Conservation (phyloP, 495 filamentous ascomycete species). For the Hypoxylon subgilvum region DNA sequence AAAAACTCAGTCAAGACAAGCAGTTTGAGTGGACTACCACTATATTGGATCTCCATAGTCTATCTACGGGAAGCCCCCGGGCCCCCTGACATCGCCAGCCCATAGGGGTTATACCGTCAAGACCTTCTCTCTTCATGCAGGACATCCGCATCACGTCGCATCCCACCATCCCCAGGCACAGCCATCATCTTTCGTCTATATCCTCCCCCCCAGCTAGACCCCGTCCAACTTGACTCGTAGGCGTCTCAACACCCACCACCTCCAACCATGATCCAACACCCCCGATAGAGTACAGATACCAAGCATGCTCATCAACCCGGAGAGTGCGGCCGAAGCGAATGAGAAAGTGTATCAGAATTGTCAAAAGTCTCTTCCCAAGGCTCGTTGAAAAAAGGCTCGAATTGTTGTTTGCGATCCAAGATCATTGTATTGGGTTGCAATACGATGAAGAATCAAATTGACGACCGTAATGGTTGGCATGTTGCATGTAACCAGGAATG, state of each 20-base stretch:
- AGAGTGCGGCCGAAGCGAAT: neutral
- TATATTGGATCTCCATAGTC: constrained; percentile 17
- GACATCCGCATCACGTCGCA: constrained; percentile 14
- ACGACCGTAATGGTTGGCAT: too few relatives aligned
- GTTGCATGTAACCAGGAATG: too few relatives aligned
- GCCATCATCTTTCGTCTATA: constrained; percentile 10
- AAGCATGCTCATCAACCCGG: neutral
- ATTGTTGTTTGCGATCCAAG: too few relatives aligned
- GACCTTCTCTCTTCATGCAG: constrained; percentile 23
- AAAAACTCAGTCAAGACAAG: too few relatives aligned
- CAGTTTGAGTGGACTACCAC: constrained; percentile 20
- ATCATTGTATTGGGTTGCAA: too few relatives aligned
- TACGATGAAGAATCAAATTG: too few relatives aligned
- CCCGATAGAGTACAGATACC: constrained; percentile 28
- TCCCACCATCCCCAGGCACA: constrained; percentile 15
- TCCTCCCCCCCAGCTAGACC: constrained; percentile 23
- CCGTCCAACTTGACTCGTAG: constrained; percentile 17
- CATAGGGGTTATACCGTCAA: constrained; percentile 10
- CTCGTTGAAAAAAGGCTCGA: too few relatives aligned
- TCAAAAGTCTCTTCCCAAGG: too few relatives aligned
- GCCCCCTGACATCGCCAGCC: constrained; percentile 12
- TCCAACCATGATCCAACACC: constrained; percentile 2
- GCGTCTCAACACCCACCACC: constrained; percentile 9
- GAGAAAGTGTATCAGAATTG: neutral
- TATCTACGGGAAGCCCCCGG: constrained; percentile 17